Conservation (phyloP, 768 basidiomycete genomes). For the Lentinula boryana region DNA sequence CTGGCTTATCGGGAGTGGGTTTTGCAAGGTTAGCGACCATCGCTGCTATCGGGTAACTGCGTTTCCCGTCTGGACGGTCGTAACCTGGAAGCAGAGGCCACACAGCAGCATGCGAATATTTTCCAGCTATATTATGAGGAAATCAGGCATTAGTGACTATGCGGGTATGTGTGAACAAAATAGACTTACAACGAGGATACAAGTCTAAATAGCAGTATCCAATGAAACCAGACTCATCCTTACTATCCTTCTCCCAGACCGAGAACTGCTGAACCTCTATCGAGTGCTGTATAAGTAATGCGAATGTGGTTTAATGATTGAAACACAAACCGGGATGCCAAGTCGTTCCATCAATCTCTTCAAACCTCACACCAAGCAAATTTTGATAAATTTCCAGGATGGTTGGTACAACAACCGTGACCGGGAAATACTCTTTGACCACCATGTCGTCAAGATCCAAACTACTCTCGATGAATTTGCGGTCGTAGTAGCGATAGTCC, state of each 20-base stretch:
- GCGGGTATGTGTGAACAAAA: not conserved
- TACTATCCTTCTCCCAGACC: slow-evolving; percentile 79
- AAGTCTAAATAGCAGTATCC: slow-evolving; percentile 88
- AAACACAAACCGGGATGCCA: slow-evolving; percentile 73
- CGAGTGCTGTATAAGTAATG: not conserved
- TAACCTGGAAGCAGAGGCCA: slow-evolving; percentile 74
- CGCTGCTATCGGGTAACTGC: slow-evolving; percentile 68
- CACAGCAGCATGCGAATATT: slow-evolving; percentile 85
- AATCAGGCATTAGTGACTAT: not conserved
- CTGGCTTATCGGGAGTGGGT: slow-evolving; percentile 72
- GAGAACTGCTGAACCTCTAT: slow-evolving; percentile 78
- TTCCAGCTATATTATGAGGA: slow-evolving; percentile 39
- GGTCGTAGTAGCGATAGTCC: slow-evolving; percentile 79
- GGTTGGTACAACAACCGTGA: slow-evolving; percentile 72
- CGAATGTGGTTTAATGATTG: not conserved
- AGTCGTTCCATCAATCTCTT: slow-evolving; percentile 51
- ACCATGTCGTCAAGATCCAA: slow-evolving; percentile 69
- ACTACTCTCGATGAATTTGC: slow-evolving; percentile 58
- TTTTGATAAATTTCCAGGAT: slow-evolving; percentile 83
- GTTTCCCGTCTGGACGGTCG: slow-evolving; percentile 44
- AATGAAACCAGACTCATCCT: slow-evolving; percentile 64
- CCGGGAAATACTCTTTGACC: slow-evolving; percentile 89
- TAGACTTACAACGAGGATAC: slow-evolving; percentile 64
- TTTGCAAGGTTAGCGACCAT: slow-evolving; percentile 94
- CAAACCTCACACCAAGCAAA: slow-evolving; percentile 71